These are phyloP conservation scores for Aspergillus unguis DNA, from an alignment of 2,329 filamentous ascomycete genomes.

Conservation along the genomic window DNA sequence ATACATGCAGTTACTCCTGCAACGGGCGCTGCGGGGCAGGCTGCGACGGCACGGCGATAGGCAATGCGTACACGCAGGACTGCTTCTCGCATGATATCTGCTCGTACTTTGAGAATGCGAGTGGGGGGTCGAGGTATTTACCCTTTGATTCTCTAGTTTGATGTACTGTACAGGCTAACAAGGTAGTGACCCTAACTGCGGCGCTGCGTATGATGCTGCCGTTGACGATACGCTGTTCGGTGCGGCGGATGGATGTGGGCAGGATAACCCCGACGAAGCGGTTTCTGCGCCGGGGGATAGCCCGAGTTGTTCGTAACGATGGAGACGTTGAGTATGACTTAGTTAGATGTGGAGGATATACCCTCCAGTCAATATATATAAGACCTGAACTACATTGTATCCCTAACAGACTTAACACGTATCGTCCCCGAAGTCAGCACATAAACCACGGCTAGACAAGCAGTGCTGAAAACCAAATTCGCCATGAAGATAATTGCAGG, in stretches of 20 bases:
- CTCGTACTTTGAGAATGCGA: constrained; percentile 18
- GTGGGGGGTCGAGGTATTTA: constrained; percentile 13
- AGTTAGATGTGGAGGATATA: too few relatives aligned
- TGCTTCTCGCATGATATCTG: constrained; percentile 23
- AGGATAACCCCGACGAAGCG: constrained; percentile 9
- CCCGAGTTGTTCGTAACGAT: constrained; percentile 4
- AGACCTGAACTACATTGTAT: too few relatives aligned
- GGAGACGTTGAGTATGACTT: not conserved
- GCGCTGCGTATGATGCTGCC: constrained; percentile 12
- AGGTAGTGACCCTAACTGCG: constrained; percentile 14
- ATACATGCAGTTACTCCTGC: constrained; percentile 17
- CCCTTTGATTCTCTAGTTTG: not conserved
- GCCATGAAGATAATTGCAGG: too few relatives aligned
- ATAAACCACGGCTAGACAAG: too few relatives aligned
- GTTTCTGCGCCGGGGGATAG: not conserved
- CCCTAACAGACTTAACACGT: too few relatives aligned
- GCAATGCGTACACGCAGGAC: constrained; percentile 19
- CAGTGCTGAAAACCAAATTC: too few relatives aligned
- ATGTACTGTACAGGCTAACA: not conserved
- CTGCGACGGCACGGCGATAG: constrained; percentile 13
- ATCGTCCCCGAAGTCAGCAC: too few relatives aligned
- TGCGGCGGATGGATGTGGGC: constrained; percentile 7
- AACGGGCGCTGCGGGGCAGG: constrained; percentile 20
- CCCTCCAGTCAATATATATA: too few relatives aligned
- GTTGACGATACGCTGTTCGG: constrained; percentile 12